Conservation (phyloP, 352 stramenopile species). For the Aphanomyces euteiches region DNA sequence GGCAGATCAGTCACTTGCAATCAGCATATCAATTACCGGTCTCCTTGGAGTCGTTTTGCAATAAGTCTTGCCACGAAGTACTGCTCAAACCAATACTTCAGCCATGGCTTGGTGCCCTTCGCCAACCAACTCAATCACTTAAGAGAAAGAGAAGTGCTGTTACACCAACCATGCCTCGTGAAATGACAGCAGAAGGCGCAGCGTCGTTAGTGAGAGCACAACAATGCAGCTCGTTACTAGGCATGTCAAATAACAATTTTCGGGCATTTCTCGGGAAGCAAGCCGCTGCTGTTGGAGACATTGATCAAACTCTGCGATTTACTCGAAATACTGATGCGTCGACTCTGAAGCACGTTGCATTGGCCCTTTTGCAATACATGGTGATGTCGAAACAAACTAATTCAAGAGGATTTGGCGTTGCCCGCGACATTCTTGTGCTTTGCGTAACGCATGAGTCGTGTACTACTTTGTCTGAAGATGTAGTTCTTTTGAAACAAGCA, state of each 20-base stretch:
- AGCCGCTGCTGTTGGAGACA: conserved; percentile 9
- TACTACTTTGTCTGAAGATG: neutral
- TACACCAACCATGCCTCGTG: neutral
- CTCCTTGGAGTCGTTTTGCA: conserved; percentile 1
- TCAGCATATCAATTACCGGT: neutral
- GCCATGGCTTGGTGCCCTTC: conserved; percentile 8
- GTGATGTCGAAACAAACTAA: neutral
- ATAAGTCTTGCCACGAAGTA: neutral
- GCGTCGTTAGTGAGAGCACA: neutral
- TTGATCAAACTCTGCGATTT: conserved; percentile 22
- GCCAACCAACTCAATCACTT: conserved; percentile 14
- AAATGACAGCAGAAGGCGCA: conserved; percentile 6
- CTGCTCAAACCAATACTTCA: conserved; percentile 15
- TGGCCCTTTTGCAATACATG: conserved; percentile 18
- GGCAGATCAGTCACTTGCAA: neutral
- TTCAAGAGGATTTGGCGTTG: neutral
- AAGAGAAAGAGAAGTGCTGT: conserved; percentile 16
- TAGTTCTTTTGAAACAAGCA: conserved; percentile 18
- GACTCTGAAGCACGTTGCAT: conserved; percentile 13
- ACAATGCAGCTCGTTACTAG: conserved; percentile 11
- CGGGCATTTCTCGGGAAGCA: conserved; percentile 13
- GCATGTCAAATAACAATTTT: conserved; percentile 14
- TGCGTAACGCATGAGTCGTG: neutral
- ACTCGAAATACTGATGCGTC: conserved; percentile 3
- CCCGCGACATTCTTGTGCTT: conserved; percentile 5